Evolutionary conservation across 306 rosid species (phyloP).

Genomic region (Betula pendula): DNA sequence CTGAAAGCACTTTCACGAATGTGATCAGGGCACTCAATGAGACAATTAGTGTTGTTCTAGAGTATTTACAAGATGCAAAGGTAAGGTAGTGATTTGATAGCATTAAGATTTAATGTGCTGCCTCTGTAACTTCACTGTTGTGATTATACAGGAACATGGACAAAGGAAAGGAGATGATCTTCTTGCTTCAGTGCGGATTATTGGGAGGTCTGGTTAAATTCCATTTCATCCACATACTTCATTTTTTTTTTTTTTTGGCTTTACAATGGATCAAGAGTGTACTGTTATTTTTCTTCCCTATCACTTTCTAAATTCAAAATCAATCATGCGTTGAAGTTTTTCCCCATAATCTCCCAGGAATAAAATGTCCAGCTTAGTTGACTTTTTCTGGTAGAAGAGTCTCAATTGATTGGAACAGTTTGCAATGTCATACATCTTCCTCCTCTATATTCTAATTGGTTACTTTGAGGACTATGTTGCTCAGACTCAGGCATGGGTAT

Average conservation of each 20-base stretch:
- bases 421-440: not conserved
- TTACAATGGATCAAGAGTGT: slow-evolving; percentile 6
- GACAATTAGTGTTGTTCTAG: slow-evolving; percentile 71
- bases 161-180: slow-evolving; percentile 86
- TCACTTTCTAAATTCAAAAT: slow-evolving; percentile 13
- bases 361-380: not conserved
- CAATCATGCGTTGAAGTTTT: slow-evolving; percentile 1
- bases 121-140: slow-evolving; percentile 24
- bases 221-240: slow-evolving; percentile 3
- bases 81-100: slow-evolving; percentile 42
- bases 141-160: slow-evolving; percentile 67
- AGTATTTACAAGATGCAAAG: slow-evolving; percentile 89
- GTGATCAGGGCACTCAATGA: slow-evolving; percentile 77
- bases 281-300: not conserved
- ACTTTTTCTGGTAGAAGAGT: not conserved
- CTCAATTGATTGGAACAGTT: not conserved
- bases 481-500: not conserved
- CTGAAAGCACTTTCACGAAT: slow-evolving; percentile 54
- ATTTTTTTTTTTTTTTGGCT: not conserved
- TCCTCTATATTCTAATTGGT: not conserved
- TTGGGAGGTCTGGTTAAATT: slow-evolving; percentile 67
- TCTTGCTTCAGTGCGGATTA: slow-evolving; percentile 85
- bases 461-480: not conserved
- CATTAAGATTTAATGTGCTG: slow-evolving; percentile 22
- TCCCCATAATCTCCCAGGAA: not conserved